Conservation (phyloP, 2,329 filamentous ascomycete species). For the Diaporthe ampelina region DNA sequence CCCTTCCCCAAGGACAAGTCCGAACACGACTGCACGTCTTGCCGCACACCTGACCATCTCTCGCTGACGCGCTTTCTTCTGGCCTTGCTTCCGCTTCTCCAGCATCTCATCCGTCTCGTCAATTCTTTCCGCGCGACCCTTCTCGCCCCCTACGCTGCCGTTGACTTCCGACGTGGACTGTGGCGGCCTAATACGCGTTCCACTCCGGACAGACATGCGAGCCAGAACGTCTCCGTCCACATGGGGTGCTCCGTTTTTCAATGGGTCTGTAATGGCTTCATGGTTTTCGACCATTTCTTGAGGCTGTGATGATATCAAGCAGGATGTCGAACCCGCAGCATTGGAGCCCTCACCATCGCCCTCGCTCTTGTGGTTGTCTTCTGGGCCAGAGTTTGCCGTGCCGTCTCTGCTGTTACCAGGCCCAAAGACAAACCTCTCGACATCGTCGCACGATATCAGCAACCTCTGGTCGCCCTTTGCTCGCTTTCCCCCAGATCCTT, state of each 20-base stretch:
- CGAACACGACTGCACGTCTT: conserved; percentile 70
- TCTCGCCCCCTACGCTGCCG: conserved; percentile 68
- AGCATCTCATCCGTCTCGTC: conserved; percentile 66
- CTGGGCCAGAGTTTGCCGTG: conserved; percentile 52
- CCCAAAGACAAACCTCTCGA: conserved; percentile 66
- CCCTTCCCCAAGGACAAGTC: conserved; percentile 52
- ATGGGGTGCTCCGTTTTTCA: background rate
- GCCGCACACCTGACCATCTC: conserved; percentile 75
- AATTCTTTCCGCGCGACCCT: conserved; percentile 65
- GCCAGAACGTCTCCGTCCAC: conserved; percentile 46
- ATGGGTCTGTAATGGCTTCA: conserved; percentile 18
- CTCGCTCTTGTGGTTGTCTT: conserved; percentile 52
- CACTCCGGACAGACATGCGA: conserved; percentile 54
- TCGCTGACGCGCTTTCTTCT: conserved; percentile 58
- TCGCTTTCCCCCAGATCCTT: conserved; percentile 50
- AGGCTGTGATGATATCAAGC: background rate
- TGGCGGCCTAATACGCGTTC: conserved; percentile 53
- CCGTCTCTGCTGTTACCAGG: conserved; percentile 57
- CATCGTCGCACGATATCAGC: conserved; percentile 62
- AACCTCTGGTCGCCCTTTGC: conserved; percentile 65
- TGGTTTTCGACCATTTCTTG: background rate
- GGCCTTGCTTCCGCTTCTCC: conserved; percentile 62
- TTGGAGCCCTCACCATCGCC: conserved; percentile 39
- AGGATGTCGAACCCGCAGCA: background rate
- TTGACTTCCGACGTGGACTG: conserved; percentile 64